Percentiles rank a stretch among this genome's conserved stretches.
phyloP scores from a whole-genome alignment of 148 eudicot genomes.

The Limonium bicolor region DNA sequence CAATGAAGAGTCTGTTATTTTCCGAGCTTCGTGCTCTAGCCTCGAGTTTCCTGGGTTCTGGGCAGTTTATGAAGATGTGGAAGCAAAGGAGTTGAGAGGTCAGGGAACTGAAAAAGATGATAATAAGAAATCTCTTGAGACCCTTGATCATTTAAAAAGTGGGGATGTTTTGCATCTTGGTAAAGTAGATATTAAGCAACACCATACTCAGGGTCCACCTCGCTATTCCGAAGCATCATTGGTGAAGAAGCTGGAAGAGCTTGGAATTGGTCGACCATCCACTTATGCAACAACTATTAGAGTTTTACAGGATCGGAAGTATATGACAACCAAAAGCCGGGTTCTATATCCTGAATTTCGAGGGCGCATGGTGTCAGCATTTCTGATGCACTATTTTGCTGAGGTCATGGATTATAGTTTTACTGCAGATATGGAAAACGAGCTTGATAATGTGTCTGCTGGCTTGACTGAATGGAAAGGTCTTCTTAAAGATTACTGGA shows the following conservation, averaged over 20 bases:
- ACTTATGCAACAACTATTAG: conserved; percentile 81
- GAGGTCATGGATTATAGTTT: conserved; percentile 92
- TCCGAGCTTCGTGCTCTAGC: conserved; percentile 57
- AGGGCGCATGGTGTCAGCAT: conserved; percentile 97
- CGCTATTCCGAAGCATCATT: conserved; percentile 75
- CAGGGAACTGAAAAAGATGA: conserved; percentile 30
- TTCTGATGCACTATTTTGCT: conserved; percentile 67
- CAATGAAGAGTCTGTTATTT: conserved; percentile 29
- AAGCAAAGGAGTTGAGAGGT: conserved; percentile 31
- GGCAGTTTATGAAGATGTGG: conserved; percentile 61
- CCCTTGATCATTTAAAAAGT: conserved; percentile 33
- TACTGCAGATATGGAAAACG: conserved; percentile 96
- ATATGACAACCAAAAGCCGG: conserved; percentile 55
- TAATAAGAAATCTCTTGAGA: conserved; percentile 23
- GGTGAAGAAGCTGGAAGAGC: conserved; percentile 88
- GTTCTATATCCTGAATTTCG: conserved; percentile 75
- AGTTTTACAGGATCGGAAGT: conserved; percentile 84
- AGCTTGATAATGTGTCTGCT: conserved; percentile 92
- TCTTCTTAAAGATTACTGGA: conserved; percentile 80
- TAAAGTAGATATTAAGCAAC: conserved; percentile 53
- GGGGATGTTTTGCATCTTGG: conserved; percentile 41
- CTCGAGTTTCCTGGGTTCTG: conserved; percentile 60
- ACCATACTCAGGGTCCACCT: conserved; percentile 73
- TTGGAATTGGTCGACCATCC: conserved; percentile 97
- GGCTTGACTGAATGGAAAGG: conserved; percentile 98